phyloP scores from a whole-genome alignment of 495 filamentous ascomycete genomes.

The Margaritispora aquatica region DNA sequence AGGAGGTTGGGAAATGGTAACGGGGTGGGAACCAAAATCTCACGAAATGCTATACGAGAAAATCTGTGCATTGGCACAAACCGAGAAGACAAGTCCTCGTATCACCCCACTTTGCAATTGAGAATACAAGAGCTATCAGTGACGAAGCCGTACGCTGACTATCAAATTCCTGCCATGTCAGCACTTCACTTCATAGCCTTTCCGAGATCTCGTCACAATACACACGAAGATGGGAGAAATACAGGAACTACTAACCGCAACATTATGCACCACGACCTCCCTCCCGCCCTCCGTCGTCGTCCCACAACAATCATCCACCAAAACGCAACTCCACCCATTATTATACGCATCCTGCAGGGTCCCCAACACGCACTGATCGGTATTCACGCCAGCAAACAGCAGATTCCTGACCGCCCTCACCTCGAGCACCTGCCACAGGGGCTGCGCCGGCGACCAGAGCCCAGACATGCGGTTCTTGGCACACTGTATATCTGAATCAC shows the following conservation, averaged over 20 bases:
- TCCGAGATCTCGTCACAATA: too few relatives aligned
- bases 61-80: too few relatives aligned
- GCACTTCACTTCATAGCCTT: not conserved
- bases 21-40: not conserved
- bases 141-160: constrained; percentile 22
- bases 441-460: constrained; percentile 37
- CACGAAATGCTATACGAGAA: constrained; percentile 3
- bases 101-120: constrained; percentile 11
- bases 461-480: constrained; percentile 54
- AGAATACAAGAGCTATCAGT: constrained; percentile 16
- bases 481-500: constrained; percentile 40
- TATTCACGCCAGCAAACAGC: constrained; percentile 52
- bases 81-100: constrained; percentile 4
- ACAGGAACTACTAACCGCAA: constrained; percentile 25
- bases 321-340: constrained; percentile 48
- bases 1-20: not conserved
- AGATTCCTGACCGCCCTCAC: constrained; percentile 38
- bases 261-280: constrained; percentile 26
- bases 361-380: constrained; percentile 53
- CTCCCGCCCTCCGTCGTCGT: constrained; percentile 36
- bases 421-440: constrained; percentile 26
- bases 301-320: constrained; percentile 47
- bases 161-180: not conserved
- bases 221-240: not conserved
- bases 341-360: constrained; percentile 47